Conservation (phyloP, 495 filamentous ascomycete species). For the Xylaria curta region DNA sequence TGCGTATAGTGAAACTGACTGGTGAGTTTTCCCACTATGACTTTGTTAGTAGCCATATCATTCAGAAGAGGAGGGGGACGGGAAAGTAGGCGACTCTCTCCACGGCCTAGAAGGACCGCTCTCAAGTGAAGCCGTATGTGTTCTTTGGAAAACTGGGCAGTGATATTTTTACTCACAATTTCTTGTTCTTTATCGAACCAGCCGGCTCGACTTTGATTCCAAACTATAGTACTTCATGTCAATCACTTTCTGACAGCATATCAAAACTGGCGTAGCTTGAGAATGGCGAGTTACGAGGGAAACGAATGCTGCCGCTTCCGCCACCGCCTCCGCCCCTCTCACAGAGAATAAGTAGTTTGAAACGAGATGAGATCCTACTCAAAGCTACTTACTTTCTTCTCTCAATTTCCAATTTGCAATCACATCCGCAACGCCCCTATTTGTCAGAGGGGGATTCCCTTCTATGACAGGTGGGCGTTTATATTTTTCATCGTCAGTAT, state of each 20-base stretch:
- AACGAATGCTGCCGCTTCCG: background rate
- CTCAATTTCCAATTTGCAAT: background rate
- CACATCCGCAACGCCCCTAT: background rate
- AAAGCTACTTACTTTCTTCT: background rate
- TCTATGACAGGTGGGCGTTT: background rate
- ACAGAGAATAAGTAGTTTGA: background rate
- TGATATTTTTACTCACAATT: slow-evolving; percentile 2
- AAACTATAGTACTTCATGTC: slow-evolving; percentile 14
- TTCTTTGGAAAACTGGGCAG: too few species aligned
- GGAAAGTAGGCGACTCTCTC: background rate
- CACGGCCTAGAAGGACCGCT: background rate
- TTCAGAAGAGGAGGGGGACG: too few species aligned
- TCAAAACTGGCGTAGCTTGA: background rate
- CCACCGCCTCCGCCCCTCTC: background rate
- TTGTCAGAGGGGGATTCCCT: background rate
- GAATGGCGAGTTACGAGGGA: background rate
- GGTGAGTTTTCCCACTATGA: background rate
- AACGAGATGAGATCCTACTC: background rate
- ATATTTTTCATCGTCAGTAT: too few species aligned
- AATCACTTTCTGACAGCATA: background rate
- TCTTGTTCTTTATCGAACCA: background rate
- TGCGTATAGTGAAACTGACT: background rate
- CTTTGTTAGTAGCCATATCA: background rate
- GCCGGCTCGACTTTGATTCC: background rate
- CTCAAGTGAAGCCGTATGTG: background rate